Evolutionary conservation across 306 rosid species (phyloP).

Genomic region (Vigna mungo): DNA sequence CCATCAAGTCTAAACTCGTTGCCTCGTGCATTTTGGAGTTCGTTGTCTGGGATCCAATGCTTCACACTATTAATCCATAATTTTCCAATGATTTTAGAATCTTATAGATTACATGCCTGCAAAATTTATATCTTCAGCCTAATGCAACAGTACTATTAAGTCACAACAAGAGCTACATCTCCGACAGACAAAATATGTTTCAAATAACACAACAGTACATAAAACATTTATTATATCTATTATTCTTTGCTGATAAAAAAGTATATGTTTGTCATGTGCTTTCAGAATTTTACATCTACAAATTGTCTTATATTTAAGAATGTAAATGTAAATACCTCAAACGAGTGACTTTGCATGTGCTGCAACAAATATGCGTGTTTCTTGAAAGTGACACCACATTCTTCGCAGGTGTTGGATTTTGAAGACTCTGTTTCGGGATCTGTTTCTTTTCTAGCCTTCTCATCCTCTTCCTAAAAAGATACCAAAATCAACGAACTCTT

Average conservation of each 20-base stretch:
- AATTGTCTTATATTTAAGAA: background rate
- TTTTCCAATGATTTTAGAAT: conserved; percentile 41
- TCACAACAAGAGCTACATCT: background rate
- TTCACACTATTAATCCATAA: conserved; percentile 64
- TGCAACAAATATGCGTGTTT: conserved; percentile 80
- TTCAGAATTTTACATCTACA: background rate
- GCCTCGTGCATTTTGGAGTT: conserved; percentile 98
- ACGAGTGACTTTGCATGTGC: conserved; percentile 84
- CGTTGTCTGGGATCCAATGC: conserved; percentile 96
- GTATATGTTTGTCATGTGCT: background rate
- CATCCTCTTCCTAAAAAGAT: conserved; percentile 61
- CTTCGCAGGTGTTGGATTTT: conserved; percentile 61
- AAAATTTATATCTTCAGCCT: conserved; percentile 52
- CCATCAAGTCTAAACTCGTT: conserved; percentile 67
- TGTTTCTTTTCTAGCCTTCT: conserved; percentile 42
- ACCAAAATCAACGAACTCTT: conserved; percentile 1
- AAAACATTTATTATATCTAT: no score
- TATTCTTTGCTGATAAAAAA: no score
- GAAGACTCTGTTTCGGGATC: conserved; percentile 25
- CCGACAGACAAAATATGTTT: background rate
- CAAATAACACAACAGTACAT: no score
- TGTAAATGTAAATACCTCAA: conserved; percentile 62
- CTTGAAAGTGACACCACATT: conserved; percentile 76
- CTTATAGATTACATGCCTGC: conserved; percentile 66
- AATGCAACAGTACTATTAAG: conserved; percentile 16